Evolutionary conservation across 2,329 filamentous ascomycete species (phyloP).

Genomic region (Emergomyces orientalis): DNA sequence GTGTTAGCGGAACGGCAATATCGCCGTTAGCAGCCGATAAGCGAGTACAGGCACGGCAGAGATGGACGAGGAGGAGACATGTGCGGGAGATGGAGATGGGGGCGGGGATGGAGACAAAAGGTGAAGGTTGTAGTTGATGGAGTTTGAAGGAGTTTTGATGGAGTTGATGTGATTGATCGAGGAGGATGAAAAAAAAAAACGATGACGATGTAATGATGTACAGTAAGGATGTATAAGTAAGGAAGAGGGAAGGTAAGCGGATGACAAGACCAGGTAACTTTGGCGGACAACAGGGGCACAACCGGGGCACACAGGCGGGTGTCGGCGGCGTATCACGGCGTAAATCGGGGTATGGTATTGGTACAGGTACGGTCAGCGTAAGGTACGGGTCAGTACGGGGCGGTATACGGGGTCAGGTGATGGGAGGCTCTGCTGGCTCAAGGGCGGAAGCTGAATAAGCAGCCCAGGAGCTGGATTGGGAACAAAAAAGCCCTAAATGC

Average conservation of each 20-base stretch:
- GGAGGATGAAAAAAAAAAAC: neutral
- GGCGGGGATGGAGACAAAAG: neutral
- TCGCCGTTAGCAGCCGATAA: neutral
- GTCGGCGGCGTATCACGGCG: neutral
- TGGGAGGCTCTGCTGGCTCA: neutral
- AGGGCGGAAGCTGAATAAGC: constrained; percentile 2
- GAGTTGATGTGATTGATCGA: neutral
- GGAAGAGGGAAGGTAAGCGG: neutral
- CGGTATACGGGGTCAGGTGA: neutral
- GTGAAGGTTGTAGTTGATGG: neutral
- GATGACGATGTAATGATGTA: neutral
- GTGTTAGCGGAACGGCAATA: neutral
- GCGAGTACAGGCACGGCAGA: neutral
- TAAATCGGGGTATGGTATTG: neutral
- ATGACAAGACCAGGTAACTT: neutral
- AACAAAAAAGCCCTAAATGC: neutral
- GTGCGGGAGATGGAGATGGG: neutral
- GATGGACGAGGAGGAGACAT: neutral
- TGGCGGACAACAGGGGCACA: neutral
- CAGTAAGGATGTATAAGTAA: neutral
- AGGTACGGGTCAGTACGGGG: neutral
- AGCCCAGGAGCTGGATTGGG: neutral
- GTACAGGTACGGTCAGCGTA: constrained; percentile 1
- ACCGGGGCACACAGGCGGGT: neutral
- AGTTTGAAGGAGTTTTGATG: neutral